Evolutionary conservation across 768 basidiomycete species (phyloP), one percentile per base, ranked within the genome.

Genomic region (Boletus huronensis): DNA sequence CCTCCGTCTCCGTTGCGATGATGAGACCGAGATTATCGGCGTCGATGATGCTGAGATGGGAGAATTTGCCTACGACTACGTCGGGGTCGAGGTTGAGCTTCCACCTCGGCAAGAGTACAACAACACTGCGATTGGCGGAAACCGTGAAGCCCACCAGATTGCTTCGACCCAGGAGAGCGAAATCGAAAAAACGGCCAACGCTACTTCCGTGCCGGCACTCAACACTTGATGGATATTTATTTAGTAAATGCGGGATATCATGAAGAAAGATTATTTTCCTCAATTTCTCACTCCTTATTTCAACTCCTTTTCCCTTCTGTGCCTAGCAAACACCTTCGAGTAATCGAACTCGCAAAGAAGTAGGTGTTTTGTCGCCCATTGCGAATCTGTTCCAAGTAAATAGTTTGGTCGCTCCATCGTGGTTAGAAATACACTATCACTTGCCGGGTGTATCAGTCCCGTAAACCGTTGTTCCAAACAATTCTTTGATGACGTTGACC

Each of bases 31-130:
- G 72, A 82, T 87, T 38, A 74, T 96, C 44, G 94, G 95, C 53
- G 84, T 96, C 61, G 95, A 98, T 72, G 89, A 93, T 64, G 79
- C 84, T 1, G 88, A 94, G 75, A 85, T 93, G 80, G 93, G 92
- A 58, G 93, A 95, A 73, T 93, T 84, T 58, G 87, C 89, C 2
- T 92, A 91, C 63, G 90, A 93, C 71, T 93, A 90, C 58, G 90
- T 93, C 31, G 88, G 85, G 11, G 68, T 90, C 47, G 89, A 90
- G 38, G 65, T 74, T 7, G 80, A 81, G 58, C 68, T 82, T 23
- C 52, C 66, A 1, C 68, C 68, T 2, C 65, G 64, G 29, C 64
- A 67, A 55, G 66, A 69, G 48, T 70, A 72, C 61, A 64, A 68
- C 44, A 25, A 63, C 62, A 26, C 42, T 25, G 62, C 69, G 7